phyloP scores from a whole-genome alignment of 78 protist genomes.

The slime mould (Dictyostelium discoideum) region DNA sequence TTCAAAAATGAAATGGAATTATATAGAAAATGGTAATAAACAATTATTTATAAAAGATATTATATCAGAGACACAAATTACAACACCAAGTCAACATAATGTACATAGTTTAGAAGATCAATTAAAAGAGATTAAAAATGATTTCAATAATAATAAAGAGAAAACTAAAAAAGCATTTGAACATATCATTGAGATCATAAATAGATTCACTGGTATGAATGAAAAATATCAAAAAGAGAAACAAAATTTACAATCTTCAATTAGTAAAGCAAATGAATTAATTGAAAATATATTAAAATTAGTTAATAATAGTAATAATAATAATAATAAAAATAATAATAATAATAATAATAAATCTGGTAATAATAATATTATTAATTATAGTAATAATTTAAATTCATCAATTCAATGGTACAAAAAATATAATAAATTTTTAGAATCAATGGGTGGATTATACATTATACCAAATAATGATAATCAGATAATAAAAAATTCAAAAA shows the following conservation, averaged over 20 bases:
- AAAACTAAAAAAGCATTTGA: background rate
- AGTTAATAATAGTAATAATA: background rate
- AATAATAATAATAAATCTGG: background rate
- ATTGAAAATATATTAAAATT: background rate
- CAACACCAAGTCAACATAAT: slow-evolving; percentile 15
- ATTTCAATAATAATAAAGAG: slow-evolving; percentile 59
- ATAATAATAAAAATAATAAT: background rate
- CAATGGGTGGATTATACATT: background rate
- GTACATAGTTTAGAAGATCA: background rate
- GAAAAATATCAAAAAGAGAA: slow-evolving; percentile 18
- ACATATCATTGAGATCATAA: background rate
- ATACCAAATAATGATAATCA: background rate
- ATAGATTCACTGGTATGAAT: background rate
- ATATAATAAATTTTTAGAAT: background rate
- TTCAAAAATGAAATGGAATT: slow-evolving; percentile 61
- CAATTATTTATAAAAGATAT: slow-evolving; percentile 57
- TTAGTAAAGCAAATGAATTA: background rate
- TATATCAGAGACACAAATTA: background rate
- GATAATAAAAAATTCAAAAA: background rate
- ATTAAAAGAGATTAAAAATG: slow-evolving; percentile 35
- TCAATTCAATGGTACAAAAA: background rate
- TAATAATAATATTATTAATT: background rate
- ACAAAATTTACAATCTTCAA: background rate
- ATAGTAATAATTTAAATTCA: background rate
- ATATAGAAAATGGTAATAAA: slow-evolving; percentile 57